Evolutionary conservation across 257 asterid species (phyloP).

Genomic region (Knoxia roxburghii): DNA sequence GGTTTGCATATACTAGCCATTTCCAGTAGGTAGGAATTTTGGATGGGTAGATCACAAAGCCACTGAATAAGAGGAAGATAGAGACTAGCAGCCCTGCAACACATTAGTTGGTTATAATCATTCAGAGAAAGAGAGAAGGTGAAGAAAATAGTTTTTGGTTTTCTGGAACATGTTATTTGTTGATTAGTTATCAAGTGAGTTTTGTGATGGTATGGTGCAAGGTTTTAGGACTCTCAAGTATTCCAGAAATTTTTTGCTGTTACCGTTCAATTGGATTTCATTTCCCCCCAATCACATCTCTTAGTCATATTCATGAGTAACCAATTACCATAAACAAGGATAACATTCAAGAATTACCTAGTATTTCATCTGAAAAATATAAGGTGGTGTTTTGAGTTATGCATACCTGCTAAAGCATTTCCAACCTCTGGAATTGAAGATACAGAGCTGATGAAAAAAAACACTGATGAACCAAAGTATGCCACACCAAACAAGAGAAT

Average conservation of each 20-base stretch:
- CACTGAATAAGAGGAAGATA: conserved; percentile 13
- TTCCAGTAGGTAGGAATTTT: conserved; percentile 16
- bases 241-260: neutral
- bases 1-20: conserved; percentile 8
- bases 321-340: too few species aligned
- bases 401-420: conserved; percentile 14
- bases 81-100: conserved; percentile 13
- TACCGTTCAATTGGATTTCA: neutral
- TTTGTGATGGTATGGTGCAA: neutral
- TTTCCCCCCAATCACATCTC: neutral
- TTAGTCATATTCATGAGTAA: neutral
- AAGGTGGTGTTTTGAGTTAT: too few species aligned
- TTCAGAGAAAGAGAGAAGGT: neutral
- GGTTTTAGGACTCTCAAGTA: neutral
- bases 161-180: neutral
- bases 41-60: conserved; percentile 13
- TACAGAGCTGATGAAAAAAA: conserved; percentile 11
- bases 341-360: too few species aligned
- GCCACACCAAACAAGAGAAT: conserved; percentile 13
- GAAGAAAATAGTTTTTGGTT: neutral
- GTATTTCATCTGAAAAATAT: too few species aligned
- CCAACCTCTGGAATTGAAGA: conserved; percentile 16
- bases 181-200: neutral
- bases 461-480: conserved; percentile 10
- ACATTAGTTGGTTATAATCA: neutral